Percentiles rank a stretch among this genome's conserved stretches.
phyloP scores from a whole-genome alignment of 495 filamentous ascomycete genomes.

The Hypoxylon intermedium region DNA sequence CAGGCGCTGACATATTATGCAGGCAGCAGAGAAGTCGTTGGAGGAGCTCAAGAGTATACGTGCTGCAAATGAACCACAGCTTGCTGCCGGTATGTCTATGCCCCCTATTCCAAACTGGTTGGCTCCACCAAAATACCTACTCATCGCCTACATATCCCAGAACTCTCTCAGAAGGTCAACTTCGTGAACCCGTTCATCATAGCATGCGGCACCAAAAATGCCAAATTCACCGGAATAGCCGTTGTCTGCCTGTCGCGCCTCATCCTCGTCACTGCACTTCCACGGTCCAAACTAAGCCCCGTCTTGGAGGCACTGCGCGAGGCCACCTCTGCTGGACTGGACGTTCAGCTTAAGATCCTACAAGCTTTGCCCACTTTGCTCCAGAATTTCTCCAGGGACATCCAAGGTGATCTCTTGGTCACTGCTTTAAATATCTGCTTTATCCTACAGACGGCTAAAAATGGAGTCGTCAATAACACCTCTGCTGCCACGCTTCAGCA shows the following conservation, averaged over 20 bases:
- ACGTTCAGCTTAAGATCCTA: slow-evolving; percentile 94
- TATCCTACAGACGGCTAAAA: slow-evolving; percentile 86
- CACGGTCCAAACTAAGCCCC: slow-evolving; percentile 75
- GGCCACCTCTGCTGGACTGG: slow-evolving; percentile 74
- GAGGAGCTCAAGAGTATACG: slow-evolving; percentile 85
- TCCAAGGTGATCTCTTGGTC: slow-evolving; percentile 81
- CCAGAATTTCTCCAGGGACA: slow-evolving; percentile 84
- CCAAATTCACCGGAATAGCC: slow-evolving; percentile 84
- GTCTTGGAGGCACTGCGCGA: slow-evolving; percentile 87
- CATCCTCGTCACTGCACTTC: slow-evolving; percentile 78
- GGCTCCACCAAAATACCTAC: slow-evolving; percentile 3
- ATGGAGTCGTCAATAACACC: slow-evolving; percentile 89
- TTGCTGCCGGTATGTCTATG: slow-evolving; percentile 83
- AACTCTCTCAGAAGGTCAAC: slow-evolving; percentile 78
- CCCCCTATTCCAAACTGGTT: slow-evolving; percentile 6
- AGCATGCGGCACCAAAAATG: slow-evolving; percentile 86
- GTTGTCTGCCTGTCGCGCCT: slow-evolving; percentile 88
- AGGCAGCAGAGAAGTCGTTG: slow-evolving; percentile 94
- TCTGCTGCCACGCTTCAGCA: slow-evolving; percentile 95
- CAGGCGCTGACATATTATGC: slow-evolving; percentile 19
- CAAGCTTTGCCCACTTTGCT: slow-evolving; percentile 90
- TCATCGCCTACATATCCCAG: slow-evolving; percentile 59
- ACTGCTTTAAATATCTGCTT: slow-evolving; percentile 89
- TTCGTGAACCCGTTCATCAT: slow-evolving; percentile 93
- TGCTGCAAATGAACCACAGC: slow-evolving; percentile 78